Evolutionary conservation across 768 basidiomycete species (phyloP), one percentile per base, ranked within the genome.

Genomic region (Leucosporidium creatinivorum): DNA sequence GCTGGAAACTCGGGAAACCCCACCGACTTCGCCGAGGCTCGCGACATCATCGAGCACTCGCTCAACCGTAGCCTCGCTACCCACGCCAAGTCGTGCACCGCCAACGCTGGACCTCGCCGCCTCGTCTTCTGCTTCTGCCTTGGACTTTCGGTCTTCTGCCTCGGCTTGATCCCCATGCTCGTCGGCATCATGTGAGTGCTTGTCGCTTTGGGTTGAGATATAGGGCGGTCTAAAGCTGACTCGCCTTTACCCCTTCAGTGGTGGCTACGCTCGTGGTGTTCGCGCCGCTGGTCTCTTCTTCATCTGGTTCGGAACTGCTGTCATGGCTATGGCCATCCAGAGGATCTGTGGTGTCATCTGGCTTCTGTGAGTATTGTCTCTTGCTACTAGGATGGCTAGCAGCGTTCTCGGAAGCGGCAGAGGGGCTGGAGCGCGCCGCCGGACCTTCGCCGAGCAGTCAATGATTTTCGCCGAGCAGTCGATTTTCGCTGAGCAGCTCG

Each of bases 11-110:
- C 57, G 10, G 70, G 70, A 19, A 36, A 65, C 61, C 70, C 70
- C 13, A 56, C 58, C 30, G 70, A 71, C 61, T 65, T 71, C 59
- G 61, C 70, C 31, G 70, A 65, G 26, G 70, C 70, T 3, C 63
- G 66, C 55, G 66, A 67, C 56, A 68, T 71, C 30, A 33, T 71
- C 61, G 70, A 71, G 63, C 66, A 67, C 57, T 71, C 70, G 61
- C 63, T 71, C 50, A 65, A 62, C 63, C 63, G 61, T 17, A 65
- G 63, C 28, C 61, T 71, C 51, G 52, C 63, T 1, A 25, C 31
- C 18, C 70, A 71, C 61, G 21, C 63, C 25, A 62, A 58, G 50
- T 13, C 31, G 21, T 62, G 51, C 17, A 61, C 65, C 57, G 70
- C 70, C 17, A 71, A 71, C 61, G 70, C 70, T 25, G 70, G 70